A percentile compares a stretch with the other conserved stretches of the same genome.
phyloP scores from a whole-genome alignment of 208 protist species.

The Trypanosoma brucei region DNA sequence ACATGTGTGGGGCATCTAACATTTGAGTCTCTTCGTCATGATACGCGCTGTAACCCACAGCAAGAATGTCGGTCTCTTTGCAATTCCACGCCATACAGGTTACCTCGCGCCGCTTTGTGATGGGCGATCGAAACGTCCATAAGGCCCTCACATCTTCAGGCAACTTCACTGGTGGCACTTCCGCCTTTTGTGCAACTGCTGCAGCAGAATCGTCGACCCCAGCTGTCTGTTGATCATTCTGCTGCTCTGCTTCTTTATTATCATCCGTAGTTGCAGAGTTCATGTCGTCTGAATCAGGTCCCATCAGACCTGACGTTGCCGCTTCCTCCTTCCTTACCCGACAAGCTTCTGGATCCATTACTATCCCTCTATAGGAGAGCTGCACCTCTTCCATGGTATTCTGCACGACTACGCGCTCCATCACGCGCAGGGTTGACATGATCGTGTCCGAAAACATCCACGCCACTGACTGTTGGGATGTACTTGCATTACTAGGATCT shows the following conservation, averaged over 20 bases:
- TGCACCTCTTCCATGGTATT: constrained; percentile 85
- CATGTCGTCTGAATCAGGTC: neutral
- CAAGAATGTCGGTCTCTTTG: constrained; percentile 87
- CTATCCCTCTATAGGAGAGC: constrained; percentile 82
- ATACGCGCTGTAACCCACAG: constrained; percentile 72
- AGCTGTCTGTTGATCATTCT: constrained; percentile 4
- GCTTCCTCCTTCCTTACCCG: constrained; percentile 3
- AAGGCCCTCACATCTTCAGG: constrained; percentile 62
- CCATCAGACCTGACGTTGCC: neutral
- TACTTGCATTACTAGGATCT: constrained; percentile 6
- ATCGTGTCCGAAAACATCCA: constrained; percentile 85
- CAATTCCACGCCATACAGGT: constrained; percentile 92
- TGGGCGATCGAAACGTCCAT: constrained; percentile 80
- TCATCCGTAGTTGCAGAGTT: neutral
- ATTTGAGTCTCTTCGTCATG: neutral
- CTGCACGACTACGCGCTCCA: constrained; percentile 90
- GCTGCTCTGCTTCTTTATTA: neutral
- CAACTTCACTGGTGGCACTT: constrained; percentile 29
- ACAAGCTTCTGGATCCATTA: constrained; percentile 36
- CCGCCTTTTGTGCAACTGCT: neutral
- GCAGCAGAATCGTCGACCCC: neutral
- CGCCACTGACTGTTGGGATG: constrained; percentile 2
- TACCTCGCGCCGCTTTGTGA: constrained; percentile 75
- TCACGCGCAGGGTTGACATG: constrained; percentile 75
- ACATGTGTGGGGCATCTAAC: neutral